Evolutionary conservation across 352 stramenopile genomes (phyloP), one percentile per base, ranked within the genome.

Genomic region (Vaucheria bursata): DNA sequence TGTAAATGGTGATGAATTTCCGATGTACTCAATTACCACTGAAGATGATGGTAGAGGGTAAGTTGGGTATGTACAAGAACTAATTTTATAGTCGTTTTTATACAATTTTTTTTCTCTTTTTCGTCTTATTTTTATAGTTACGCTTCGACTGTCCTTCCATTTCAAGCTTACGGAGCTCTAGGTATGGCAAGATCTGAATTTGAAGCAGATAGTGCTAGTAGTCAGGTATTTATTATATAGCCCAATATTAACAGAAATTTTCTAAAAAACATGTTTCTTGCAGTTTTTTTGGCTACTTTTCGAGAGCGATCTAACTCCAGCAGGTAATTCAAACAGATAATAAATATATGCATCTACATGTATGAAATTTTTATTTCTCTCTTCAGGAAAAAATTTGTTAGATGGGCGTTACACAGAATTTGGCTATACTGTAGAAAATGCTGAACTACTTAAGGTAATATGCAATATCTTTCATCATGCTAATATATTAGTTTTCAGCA

Each of bases 231-330:
- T 50, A 50, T 50, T 12, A 50, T 50, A 12, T 12, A 50, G 12
- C 12, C 5, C 39, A 50, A 50, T 50, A 50, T 12, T 12, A 12
- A 12, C 39, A 12, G 5, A 12, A 50, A 5, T 12, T 5, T 50
- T 12, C 39, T 50, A 50, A 5, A 12, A 5, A 50, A 12, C 12
- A 50, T 50, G 39, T 12, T 50, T 50, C 12, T 50, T 69, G 34
- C 81, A 87, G 76, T 87, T 87, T 74, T 87, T 87, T 65, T 87
- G 73, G 77, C 78, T 87, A 39, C 71, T 85, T 35, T 85, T 85
- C 73, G 80, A 85, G 71, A 79, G 65, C 37, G 80, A 85, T 49
- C 78, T 85, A 6, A 85, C 80, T 3, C 80, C 80, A 37, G 80
- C 80, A 77, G 77, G 77, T 81, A 12, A 7, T 67, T 39, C 5